phyloP scores from a whole-genome alignment of 2,329 filamentous ascomycete species.

The Fusarium bactridioides region DNA sequence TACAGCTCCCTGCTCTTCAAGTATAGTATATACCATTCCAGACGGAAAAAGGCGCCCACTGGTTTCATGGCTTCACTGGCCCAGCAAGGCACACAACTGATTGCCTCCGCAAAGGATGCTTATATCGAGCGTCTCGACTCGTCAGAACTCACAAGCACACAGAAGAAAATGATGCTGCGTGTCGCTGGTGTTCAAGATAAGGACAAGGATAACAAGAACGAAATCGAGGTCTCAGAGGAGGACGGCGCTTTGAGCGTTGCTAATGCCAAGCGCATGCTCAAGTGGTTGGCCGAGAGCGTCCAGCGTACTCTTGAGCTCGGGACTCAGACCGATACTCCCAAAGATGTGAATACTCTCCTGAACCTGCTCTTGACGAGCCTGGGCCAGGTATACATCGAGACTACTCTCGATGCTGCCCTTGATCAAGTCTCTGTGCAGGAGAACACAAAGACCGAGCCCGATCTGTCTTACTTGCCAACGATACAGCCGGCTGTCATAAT shows the following conservation, averaged over 20 bases:
- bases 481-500: slow-evolving; percentile 86
- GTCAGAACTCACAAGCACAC: slow-evolving; percentile 84
- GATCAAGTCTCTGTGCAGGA: slow-evolving; percentile 82
- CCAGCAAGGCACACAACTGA: slow-evolving; percentile 86
- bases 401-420: slow-evolving; percentile 71
- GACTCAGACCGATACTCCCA: slow-evolving; percentile 86
- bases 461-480: slow-evolving; percentile 81
- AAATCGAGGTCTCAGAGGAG: slow-evolving; percentile 89
- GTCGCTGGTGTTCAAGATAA: slow-evolving; percentile 85
- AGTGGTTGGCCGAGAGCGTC: slow-evolving; percentile 95
- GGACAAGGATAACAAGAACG: slow-evolving; percentile 77
- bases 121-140: slow-evolving; percentile 91
- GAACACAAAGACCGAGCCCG: slow-evolving; percentile 81
- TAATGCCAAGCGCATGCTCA: slow-evolving; percentile 98
- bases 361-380: slow-evolving; percentile 85
- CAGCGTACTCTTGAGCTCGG: slow-evolving; percentile 91
- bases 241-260: slow-evolving; percentile 83
- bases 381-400: slow-evolving; percentile 81
- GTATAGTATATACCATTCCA: slow-evolving; percentile 92
- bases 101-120: slow-evolving; percentile 87
- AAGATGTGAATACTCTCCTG: slow-evolving; percentile 87
- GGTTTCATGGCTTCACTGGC: slow-evolving; percentile 93
- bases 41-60: slow-evolving; percentile 85
- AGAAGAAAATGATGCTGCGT: slow-evolving; percentile 88
- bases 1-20: slow-evolving; percentile 95